Evolutionary conservation across 345 rosid species (phyloP), one percentile per base, ranked within the genome.

Genomic region (Euphorbia lathyris): DNA sequence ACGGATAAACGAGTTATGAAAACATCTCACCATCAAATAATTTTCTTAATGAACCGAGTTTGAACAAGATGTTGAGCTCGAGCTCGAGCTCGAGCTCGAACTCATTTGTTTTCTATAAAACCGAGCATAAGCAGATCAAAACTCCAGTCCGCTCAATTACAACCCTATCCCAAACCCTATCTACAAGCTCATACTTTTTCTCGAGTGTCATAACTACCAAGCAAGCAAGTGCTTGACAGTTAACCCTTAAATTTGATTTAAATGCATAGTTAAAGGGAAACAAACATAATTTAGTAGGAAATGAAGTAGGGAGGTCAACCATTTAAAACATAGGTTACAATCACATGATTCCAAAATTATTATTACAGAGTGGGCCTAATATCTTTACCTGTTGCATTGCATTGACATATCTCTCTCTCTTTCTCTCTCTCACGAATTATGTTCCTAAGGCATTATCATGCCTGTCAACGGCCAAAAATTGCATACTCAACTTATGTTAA

Each of bases 331-430:
- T 42, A 67, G 11, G 25, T 32, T 30, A 69, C 45, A 48, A 61
- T 66, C 42, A 72, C 51, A 61, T 68, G 75, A 69, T 69, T 66
- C 70, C 50, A 73, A 61, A 73, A 73, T 43, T 67, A 73, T 43
- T 67, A 72, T 57, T 56, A 60, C 60, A 23, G 9, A 25, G 48
- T 61, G 63, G 75, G 61, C 30, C 68, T 20, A 69, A 45, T 42
- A 7, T 14, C 36, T 64, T 60, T 69, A 4, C 76, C 69, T 76
- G 80, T 62, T 72, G 70, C 65, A 25, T 29, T 43, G 70, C 65
- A 38, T 45, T 43, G 75, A 57, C 36, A 19, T 2, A 20, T 32
- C 50, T 61, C 25, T 32, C 60, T 10, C n/a, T n/a, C n/a, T n/a
- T n/a, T n/a, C n/a, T 65, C 57, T 65, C 22, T 60, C 58, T 59